Evolutionary conservation across 2,329 filamentous ascomycete species (phyloP).

Genomic region (Trichoderma sp.): DNA sequence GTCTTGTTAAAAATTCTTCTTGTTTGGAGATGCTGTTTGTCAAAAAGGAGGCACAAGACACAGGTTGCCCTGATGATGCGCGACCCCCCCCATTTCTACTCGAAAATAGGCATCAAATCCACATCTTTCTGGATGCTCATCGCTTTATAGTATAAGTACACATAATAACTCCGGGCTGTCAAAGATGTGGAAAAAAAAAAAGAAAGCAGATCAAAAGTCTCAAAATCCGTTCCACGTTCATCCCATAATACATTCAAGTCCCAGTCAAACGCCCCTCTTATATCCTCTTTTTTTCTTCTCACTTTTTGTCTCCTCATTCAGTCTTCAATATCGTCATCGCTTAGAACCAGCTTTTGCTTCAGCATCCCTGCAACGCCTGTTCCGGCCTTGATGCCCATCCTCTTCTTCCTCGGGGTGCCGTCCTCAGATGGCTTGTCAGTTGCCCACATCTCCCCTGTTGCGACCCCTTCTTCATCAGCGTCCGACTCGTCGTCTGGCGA

Average conservation of each 20-base stretch:
- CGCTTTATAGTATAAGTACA: conserved; percentile 3
- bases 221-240: background rate
- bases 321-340: conserved; percentile 85
- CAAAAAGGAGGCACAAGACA: background rate
- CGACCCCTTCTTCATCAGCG: conserved; percentile 48
- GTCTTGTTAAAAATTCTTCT: background rate
- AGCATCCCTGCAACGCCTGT: conserved; percentile 45
- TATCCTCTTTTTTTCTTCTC: background rate
- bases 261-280: background rate
- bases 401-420: conserved; percentile 51
- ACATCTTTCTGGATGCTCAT: background rate
- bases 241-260: background rate
- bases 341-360: conserved; percentile 69
- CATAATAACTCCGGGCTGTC: background rate
- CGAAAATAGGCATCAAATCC: background rate
- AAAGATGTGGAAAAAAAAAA: background rate
- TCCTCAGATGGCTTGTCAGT: conserved; percentile 63
- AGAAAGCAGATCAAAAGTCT: background rate
- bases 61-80: background rate
- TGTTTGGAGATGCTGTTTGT: background rate
- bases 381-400: conserved; percentile 41
- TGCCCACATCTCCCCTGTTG: conserved; percentile 56
- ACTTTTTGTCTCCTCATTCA: conserved; percentile 37
- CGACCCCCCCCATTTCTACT: background rate
- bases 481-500: conserved; percentile 48